phyloP scores from a whole-genome alignment of 2,329 filamentous ascomycete genomes.

The Cryoendolithus antarcticus region DNA sequence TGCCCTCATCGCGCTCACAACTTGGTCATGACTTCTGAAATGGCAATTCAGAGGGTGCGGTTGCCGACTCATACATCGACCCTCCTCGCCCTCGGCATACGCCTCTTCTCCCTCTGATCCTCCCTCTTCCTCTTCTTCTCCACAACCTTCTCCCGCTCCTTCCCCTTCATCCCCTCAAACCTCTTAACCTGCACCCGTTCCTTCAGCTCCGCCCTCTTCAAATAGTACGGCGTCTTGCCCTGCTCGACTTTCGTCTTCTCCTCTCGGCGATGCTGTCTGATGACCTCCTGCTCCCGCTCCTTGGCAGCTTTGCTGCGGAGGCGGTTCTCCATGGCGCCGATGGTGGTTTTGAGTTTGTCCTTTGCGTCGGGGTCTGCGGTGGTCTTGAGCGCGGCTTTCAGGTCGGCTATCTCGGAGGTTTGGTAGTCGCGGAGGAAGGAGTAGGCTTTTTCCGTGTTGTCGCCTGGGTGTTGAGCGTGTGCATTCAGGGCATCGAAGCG shows the following conservation, averaged over 20 bases:
- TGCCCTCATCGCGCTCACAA: too few species aligned
- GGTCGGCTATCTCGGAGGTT: slow-evolving; percentile 64
- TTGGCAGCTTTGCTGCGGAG: slow-evolving; percentile 58
- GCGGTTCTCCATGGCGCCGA: slow-evolving; percentile 68
- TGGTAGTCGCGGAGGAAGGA: slow-evolving; percentile 80
- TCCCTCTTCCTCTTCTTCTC: slow-evolving; percentile 86
- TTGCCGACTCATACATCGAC: neutral
- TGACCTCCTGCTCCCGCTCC: slow-evolving; percentile 56
- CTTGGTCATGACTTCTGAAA: too few species aligned
- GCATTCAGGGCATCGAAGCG: slow-evolving; percentile 64
- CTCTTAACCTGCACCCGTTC: slow-evolving; percentile 67
- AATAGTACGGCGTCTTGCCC: slow-evolving; percentile 85
- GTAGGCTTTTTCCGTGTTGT: slow-evolving; percentile 58
- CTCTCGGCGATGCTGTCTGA: slow-evolving; percentile 62
- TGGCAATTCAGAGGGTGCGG: too few species aligned
- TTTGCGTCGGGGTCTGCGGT: slow-evolving; percentile 53
- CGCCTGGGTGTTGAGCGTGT: slow-evolving; percentile 23
- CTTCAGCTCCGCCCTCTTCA: slow-evolving; percentile 86
- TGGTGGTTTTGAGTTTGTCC: slow-evolving; percentile 57
- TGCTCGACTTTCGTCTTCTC: slow-evolving; percentile 77
- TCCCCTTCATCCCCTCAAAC: slow-evolving; percentile 72
- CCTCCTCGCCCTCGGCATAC: slow-evolving; percentile 33
- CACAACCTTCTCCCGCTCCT: slow-evolving; percentile 71
- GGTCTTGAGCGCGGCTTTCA: slow-evolving; percentile 56
- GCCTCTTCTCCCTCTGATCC: slow-evolving; percentile 66